Base-by-base conservation (phyloP, 139 green algal species). In the Coelastrella sp. region DNA sequence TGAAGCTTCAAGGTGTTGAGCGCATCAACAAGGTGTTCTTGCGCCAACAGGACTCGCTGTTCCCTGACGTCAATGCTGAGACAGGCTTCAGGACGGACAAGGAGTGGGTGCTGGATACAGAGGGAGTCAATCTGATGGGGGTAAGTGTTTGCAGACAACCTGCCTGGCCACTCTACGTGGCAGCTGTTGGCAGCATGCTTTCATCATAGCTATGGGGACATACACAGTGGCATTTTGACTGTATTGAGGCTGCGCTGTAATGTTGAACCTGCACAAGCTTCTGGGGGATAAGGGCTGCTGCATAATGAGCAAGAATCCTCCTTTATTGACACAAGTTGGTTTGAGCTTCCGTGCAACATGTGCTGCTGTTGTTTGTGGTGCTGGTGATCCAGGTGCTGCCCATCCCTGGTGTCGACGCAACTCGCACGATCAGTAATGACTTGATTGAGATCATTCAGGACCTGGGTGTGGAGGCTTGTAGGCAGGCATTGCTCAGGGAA, bases 51-150 rank as follows among this genome's bases (percentile, higher is more conserved):
- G 98, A 99, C 93, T 87, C 90, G 75, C 96, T 94, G 7, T 74
- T 87, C 60, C 57, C 63, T 22, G 89, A 90, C 0, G 49, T 14
- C 14, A 76, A 79, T 17, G 78, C 78, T 24, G 78, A 86, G 17
- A 90, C 90, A 25, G 93, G 90, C 35, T 99, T 96, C 88, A 65
- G 87, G 19, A 93, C 85, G 49, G 92, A 97, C 25, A 94, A 96
- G 49, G 97, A 99, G 94, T 99, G 97, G 97, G 93, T 99, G 85
- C 94, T 99, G 89, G 98, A 99, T 91, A 99, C 98, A 24, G 98
- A 99, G 89, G 98, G 98, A 25, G 95, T 98, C 90, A 99, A 99
- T 91, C 94, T 99, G 78, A 92, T 97, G 81, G 96, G 97, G 90
- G 97, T 98, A 66, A 84, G 92, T 17, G 58, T 6, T 76, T 14